Conservation (phyloP, 148 eudicot species). For the Pouteria glomerata region DNA sequence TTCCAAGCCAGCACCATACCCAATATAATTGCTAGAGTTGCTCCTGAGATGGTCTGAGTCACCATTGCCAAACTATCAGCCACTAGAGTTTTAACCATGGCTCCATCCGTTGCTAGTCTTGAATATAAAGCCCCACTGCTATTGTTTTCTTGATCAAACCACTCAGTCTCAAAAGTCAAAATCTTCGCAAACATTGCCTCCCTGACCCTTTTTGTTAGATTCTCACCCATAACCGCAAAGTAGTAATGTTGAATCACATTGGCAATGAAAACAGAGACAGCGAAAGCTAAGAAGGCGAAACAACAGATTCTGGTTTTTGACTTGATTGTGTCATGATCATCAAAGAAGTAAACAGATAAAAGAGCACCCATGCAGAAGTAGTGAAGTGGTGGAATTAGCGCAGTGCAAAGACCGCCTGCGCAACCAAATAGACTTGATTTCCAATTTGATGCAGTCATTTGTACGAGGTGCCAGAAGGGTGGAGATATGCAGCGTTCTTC, state of each 20-base stretch:
- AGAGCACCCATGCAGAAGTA: slow-evolving; percentile 5
- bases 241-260: slow-evolving; percentile 18
- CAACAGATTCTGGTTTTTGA: slow-evolving; percentile 7
- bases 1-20: slow-evolving; percentile 17
- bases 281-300: slow-evolving; percentile 3
- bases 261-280: neutral
- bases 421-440: slow-evolving; percentile 4
- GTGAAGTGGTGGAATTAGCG: slow-evolving; percentile 5
- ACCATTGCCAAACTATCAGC: slow-evolving; percentile 13
- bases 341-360: slow-evolving; percentile 12
- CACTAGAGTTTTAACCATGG: slow-evolving; percentile 10
- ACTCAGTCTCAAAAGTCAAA: slow-evolving; percentile 19
- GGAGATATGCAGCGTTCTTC: slow-evolving; percentile 5
- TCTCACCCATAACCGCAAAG: slow-evolving; percentile 18
- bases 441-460: slow-evolving; percentile 9
- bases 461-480: slow-evolving; percentile 1
- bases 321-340: slow-evolving; percentile 8
- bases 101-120: slow-evolving; percentile 12
- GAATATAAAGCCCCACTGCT: slow-evolving; percentile 20
- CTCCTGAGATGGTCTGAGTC: neutral
- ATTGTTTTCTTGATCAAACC: slow-evolving; percentile 23
- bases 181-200: slow-evolving; percentile 11
- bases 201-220: slow-evolving; percentile 14
- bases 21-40: neutral
- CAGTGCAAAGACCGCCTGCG: neutral